Percentiles rank a stretch among this genome's conserved stretches.
phyloP scores from a whole-genome alignment of 768 basidiomycete genomes.

The Lactarius hengduanensis region DNA sequence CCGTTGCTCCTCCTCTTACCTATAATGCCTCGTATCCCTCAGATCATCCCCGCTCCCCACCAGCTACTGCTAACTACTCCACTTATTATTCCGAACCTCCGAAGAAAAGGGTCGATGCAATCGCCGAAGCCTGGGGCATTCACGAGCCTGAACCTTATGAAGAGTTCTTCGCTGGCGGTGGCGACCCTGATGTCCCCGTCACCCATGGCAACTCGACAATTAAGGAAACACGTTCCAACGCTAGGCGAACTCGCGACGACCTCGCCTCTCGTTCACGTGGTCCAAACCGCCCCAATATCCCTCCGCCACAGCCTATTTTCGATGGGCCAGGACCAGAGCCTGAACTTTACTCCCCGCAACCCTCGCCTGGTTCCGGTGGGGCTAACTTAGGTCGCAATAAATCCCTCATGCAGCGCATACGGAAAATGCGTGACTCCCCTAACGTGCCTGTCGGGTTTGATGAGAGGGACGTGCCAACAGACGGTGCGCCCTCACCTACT shows the following conservation, averaged over 20 bases:
- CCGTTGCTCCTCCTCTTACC: slow-evolving; percentile 31
- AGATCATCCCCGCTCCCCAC: slow-evolving; percentile 15
- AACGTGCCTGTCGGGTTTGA: slow-evolving; percentile 66
- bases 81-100: slow-evolving; percentile 48
- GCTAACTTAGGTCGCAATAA: slow-evolving; percentile 66
- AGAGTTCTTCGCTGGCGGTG: slow-evolving; percentile 84
- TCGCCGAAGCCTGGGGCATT: slow-evolving; percentile 92
- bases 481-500: slow-evolving; percentile 44
- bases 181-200: slow-evolving; percentile 54
- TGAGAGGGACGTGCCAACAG: slow-evolving; percentile 41
- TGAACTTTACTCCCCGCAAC: slow-evolving; percentile 41
- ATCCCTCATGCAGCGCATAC: slow-evolving; percentile 85
- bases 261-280: slow-evolving; percentile 34
- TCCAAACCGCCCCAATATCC: slow-evolving; percentile 54
- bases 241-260: slow-evolving; percentile 46
- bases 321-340: slow-evolving; percentile 27
- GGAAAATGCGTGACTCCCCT: slow-evolving; percentile 83
- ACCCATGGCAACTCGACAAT: slow-evolving; percentile 38
- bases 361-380: slow-evolving; percentile 40
- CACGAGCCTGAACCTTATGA: slow-evolving; percentile 91
- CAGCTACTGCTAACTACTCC: slow-evolving; percentile 13
- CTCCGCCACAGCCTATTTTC: slow-evolving; percentile 83
- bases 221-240: slow-evolving; percentile 26
- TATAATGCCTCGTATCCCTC: slow-evolving; percentile 52
- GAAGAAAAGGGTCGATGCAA: slow-evolving; percentile 85